phyloP scores from a whole-genome alignment of 148 eudicot species.

The Camellia sinensis region DNA sequence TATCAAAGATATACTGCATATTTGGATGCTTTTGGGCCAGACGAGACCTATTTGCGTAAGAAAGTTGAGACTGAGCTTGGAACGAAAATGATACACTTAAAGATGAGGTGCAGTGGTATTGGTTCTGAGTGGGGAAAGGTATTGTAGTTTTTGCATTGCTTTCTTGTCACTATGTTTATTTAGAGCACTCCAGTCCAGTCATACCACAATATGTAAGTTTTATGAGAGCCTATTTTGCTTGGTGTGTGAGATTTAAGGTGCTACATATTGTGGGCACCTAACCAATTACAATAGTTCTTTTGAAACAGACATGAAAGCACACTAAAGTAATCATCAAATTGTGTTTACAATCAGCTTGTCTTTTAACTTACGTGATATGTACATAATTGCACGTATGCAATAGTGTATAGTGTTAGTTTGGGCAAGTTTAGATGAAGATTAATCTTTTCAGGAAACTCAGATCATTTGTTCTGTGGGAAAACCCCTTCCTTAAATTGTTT shows the following conservation, averaged over 20 bases:
- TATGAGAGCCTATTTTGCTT: background rate
- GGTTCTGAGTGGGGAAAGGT: constrained; percentile 97
- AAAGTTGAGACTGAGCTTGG: constrained; percentile 75
- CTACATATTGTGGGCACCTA: background rate
- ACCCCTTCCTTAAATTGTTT: background rate
- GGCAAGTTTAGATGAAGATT: background rate
- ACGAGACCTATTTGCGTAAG: constrained; percentile 75
- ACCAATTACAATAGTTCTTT: background rate
- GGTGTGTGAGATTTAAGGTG: background rate
- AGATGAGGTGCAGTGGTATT: constrained; percentile 89
- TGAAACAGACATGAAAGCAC: background rate
- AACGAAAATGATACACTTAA: constrained; percentile 86
- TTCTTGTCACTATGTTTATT: background rate
- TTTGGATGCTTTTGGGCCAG: constrained; percentile 82
- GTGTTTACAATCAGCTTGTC: background rate
- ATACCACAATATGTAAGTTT: background rate
- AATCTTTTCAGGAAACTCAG: too few species aligned
- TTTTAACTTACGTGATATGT: background rate
- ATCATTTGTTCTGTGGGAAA: background rate
- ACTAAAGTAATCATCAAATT: background rate
- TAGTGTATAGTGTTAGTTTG: background rate
- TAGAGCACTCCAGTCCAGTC: background rate
- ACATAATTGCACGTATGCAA: background rate
- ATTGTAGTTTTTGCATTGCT: constrained; percentile 9
- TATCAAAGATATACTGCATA: constrained; percentile 69